A percentile compares a stretch with the other conserved stretches of the same genome.
Conservation (phyloP, 305 asterid species). For the Nicotiana rustica region DNA sequence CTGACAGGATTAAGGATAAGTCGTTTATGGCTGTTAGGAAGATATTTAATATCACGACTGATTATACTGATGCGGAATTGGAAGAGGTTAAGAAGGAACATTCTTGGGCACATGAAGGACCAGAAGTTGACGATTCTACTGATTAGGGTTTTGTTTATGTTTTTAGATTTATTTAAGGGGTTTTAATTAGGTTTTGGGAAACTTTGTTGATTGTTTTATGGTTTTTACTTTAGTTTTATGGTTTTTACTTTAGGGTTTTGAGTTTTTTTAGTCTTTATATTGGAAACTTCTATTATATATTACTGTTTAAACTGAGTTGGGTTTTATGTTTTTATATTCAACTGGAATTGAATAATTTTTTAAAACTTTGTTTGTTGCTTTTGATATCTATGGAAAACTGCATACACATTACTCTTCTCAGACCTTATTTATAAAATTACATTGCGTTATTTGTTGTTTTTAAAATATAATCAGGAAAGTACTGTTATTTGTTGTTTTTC, state of each 20-base stretch:
- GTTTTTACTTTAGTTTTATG: neutral
- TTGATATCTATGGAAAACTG: neutral
- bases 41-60: neutral
- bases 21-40: neutral
- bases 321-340: neutral
- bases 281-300: neutral
- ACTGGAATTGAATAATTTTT: too few species aligned
- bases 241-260: neutral
- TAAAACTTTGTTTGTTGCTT: neutral
- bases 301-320: neutral
- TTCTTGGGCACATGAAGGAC: conserved; percentile 23
- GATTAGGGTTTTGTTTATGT: neutral
- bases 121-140: neutral
- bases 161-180: neutral
- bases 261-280: too few species aligned
- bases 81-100: neutral
- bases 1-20: conserved; percentile 16
- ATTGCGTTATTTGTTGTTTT: too few species aligned
- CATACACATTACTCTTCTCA: too few species aligned
- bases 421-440: too few species aligned
- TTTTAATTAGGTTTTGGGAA: neutral
- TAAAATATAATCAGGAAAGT: too few species aligned
- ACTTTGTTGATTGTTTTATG: neutral
- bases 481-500: too few species aligned
- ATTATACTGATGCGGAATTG: conserved; percentile 21